Conservation (phyloP, 2,329 filamentous ascomycete genomes). For the Parastagonospora avenae region DNA sequence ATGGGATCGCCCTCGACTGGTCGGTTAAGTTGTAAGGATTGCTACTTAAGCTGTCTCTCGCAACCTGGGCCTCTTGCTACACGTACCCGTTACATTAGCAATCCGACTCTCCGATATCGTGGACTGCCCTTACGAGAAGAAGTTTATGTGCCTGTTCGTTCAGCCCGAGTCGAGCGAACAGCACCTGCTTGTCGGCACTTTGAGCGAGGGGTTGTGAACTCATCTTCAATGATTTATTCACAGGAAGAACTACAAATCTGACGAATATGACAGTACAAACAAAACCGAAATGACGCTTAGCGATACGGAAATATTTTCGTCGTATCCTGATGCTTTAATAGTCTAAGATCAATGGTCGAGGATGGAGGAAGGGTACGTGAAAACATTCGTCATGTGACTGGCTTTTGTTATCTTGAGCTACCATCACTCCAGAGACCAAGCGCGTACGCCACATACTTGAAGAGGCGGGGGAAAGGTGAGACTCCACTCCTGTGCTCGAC, state of each 20-base stretch:
- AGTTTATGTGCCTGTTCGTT: slow-evolving; percentile 49
- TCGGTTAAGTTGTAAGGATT: slow-evolving; percentile 47
- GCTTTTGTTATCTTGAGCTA: slow-evolving; percentile 22
- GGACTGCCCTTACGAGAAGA: slow-evolving; percentile 48
- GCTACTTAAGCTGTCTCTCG: slow-evolving; percentile 49
- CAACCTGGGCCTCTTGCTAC: slow-evolving; percentile 51
- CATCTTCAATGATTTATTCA: slow-evolving; percentile 16
- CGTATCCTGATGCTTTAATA: slow-evolving; percentile 25
- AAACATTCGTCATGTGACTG: slow-evolving; percentile 28
- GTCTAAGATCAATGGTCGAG: neutral
- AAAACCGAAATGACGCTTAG: slow-evolving; percentile 16
- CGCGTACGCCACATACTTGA: slow-evolving; percentile 23
- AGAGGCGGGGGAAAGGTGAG: slow-evolving; percentile 20
- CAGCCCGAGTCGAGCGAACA: slow-evolving; percentile 51
- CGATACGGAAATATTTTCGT: neutral
- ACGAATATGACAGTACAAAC: slow-evolving; percentile 1
- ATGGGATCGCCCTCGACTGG: slow-evolving; percentile 39
- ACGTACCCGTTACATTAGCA: slow-evolving; percentile 8
- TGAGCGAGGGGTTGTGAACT: slow-evolving; percentile 41
- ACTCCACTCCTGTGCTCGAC: slow-evolving; percentile 14
- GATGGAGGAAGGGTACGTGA: neutral
- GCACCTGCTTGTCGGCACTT: slow-evolving; percentile 52
- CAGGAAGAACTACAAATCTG: neutral
- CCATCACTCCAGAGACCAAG: slow-evolving; percentile 18
- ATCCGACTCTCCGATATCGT: neutral